Conservation (phyloP, 805 yeast species). For the Maudiozyma turicensis region DNA sequence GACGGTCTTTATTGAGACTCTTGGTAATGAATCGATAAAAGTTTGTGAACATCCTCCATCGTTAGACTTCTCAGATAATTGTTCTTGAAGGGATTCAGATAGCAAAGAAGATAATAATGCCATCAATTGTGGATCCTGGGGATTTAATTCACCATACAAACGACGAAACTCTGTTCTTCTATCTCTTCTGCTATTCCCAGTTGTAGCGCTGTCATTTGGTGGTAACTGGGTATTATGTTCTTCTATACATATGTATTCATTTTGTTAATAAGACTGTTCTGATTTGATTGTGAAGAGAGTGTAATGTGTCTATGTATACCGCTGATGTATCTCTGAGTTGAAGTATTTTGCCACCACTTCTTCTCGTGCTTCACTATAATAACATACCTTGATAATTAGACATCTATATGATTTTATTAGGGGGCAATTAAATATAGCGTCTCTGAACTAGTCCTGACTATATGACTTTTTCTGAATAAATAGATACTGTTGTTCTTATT, state of each 20-base stretch:
- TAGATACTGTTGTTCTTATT: constrained; percentile 3
- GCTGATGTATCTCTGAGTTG: too few species aligned
- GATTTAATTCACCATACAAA: constrained; percentile 10
- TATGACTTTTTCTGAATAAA: neutral
- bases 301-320: too few species aligned
- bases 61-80: constrained; percentile 21
- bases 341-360: too few species aligned
- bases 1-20: constrained; percentile 44
- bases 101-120: constrained; percentile 9
- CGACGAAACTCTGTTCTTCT: constrained; percentile 16
- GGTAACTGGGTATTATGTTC: constrained; percentile 16
- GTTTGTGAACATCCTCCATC: constrained; percentile 52
- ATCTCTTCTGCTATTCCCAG: constrained; percentile 10
- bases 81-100: constrained; percentile 21
- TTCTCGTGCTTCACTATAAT: too few species aligned
- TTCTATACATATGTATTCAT: constrained; percentile 11
- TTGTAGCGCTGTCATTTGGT: constrained; percentile 6
- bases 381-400: constrained; percentile 29
- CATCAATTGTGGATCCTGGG: constrained; percentile 10
- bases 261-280: neutral
- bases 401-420: constrained; percentile 7
- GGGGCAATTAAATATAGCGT: too few species aligned
- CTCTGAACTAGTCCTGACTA: too few species aligned
- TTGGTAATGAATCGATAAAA: constrained; percentile 66
- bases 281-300: neutral